Conservation (phyloP, 2,329 filamentous ascomycete species). For the Trichophyton simii region DNA sequence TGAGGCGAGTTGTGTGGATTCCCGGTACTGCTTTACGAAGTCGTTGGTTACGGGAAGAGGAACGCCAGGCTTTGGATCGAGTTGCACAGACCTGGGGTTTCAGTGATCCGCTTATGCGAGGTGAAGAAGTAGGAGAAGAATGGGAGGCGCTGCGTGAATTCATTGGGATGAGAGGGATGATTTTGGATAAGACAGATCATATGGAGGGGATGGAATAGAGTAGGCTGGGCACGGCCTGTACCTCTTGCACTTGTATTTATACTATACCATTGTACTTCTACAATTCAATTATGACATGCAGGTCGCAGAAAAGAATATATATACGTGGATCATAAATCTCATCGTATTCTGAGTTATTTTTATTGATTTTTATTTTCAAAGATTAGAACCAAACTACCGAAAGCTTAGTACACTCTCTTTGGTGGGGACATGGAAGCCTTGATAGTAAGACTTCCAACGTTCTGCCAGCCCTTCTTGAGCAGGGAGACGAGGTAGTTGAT, state of each 20-base stretch:
- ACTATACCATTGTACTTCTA: background rate
- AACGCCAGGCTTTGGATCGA: conserved; percentile 73
- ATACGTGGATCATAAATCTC: too few species aligned
- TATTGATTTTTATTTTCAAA: background rate
- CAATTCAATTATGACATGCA: background rate
- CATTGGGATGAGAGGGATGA: conserved; percentile 71
- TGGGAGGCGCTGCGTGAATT: conserved; percentile 81
- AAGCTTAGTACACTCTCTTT: conserved; percentile 81
- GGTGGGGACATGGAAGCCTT: conserved; percentile 99
- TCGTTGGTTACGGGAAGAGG: conserved; percentile 80
- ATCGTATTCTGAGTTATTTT: background rate
- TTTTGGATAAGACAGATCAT: conserved; percentile 75
- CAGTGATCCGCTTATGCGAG: conserved; percentile 62
- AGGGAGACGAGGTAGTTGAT: conserved; percentile 99
- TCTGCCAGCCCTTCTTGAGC: conserved; percentile 99
- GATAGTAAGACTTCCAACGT: conserved; percentile 98
- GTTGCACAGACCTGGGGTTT: conserved; percentile 89
- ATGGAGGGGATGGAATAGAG: conserved; percentile 77
- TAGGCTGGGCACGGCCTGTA: conserved; percentile 12
- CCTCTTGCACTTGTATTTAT: background rate
- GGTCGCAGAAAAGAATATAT: background rate
- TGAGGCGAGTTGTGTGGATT: conserved; percentile 85
- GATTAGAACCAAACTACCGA: background rate
- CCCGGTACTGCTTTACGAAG: conserved; percentile 66
- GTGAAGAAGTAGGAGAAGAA: conserved; percentile 81